Evolutionary conservation across 176 grass and related monocot species (phyloP).

Genomic region (Rhipidocladum racemiflorum): DNA sequence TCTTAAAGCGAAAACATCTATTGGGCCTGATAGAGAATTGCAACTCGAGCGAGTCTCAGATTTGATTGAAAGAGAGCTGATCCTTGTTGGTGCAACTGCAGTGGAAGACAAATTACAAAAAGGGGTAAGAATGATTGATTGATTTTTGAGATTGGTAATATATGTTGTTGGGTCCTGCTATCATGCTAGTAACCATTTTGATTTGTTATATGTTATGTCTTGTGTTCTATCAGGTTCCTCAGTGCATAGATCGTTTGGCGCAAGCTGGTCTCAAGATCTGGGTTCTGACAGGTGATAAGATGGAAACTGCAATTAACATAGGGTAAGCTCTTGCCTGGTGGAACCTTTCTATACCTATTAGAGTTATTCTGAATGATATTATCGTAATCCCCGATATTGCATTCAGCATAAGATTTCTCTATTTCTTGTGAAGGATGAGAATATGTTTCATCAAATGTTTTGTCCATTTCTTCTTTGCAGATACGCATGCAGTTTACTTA

Average conservation of each 20-base stretch:
- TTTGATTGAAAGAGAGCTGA: constrained; percentile 85
- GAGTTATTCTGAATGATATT: constrained; percentile 6
- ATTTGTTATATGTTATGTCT: constrained; percentile 26
- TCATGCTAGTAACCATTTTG: constrained; percentile 29
- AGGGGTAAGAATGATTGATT: constrained; percentile 43
- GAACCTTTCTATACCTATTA: constrained; percentile 24
- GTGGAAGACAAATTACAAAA: constrained; percentile 97
- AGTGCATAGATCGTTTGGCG: constrained; percentile 94
- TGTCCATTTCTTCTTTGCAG: constrained; percentile 59
- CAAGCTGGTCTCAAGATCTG: constrained; percentile 98
- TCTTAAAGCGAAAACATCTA: constrained; percentile 80
- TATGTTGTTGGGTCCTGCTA: constrained; percentile 25
- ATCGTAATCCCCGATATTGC: not conserved
- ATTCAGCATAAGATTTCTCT: not conserved
- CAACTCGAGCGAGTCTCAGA: constrained; percentile 79
- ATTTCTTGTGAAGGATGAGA: not conserved
- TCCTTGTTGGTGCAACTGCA: constrained; percentile 92
- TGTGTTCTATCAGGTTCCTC: constrained; percentile 67
- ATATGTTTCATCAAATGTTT: not conserved
- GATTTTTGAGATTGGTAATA: constrained; percentile 1
- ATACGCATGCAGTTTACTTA: constrained; percentile 95
- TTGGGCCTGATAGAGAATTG: constrained; percentile 82
- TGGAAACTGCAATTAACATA: constrained; percentile 99
- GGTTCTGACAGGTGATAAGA: constrained; percentile 99
- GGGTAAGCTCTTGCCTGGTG: constrained; percentile 54